These are phyloP conservation scores for Terana coerulea DNA, from an alignment of 768 basidiomycete species.

Conservation along the genomic window DNA sequence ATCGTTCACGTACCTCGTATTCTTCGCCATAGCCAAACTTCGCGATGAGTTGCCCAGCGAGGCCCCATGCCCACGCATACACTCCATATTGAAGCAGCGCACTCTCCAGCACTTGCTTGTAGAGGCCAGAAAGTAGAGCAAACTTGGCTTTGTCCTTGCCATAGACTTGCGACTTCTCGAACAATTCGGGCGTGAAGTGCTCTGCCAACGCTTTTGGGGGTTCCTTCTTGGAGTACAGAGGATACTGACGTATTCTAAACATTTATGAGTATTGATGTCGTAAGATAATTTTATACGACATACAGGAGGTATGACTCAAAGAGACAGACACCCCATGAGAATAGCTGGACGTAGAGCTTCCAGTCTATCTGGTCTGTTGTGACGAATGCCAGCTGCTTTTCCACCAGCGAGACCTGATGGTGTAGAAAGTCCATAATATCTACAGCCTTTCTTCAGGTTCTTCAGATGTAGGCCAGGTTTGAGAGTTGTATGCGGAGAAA, in stretches of 20 bases:
- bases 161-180: constrained; percentile 89
- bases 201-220: constrained; percentile 68
- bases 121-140: constrained; percentile 67
- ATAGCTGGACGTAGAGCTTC: constrained; percentile 75
- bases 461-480: too few species aligned
- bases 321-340: constrained; percentile 73
- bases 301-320: constrained; percentile 89
- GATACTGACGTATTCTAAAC: constrained; percentile 71
- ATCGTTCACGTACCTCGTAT: constrained; percentile 56
- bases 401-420: constrained; percentile 41
- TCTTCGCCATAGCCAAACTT: constrained; percentile 60
- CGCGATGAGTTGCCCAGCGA: constrained; percentile 50
- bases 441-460: too few species aligned
- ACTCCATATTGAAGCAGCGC: constrained; percentile 69
- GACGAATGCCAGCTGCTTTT: constrained; percentile 67
- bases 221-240: constrained; percentile 69
- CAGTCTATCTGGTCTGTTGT: constrained; percentile 71
- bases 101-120: constrained; percentile 70
- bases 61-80: constrained; percentile 79
- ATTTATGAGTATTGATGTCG: neutral
- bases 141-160: constrained; percentile 88
- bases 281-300: constrained; percentile 27
- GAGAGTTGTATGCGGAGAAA: too few species aligned
- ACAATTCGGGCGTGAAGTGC: constrained; percentile 67
- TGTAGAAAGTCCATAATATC: constrained; percentile 25